phyloP scores from a whole-genome alignment of 1,139 yeast species.

The Nematodospora anomalae region DNA sequence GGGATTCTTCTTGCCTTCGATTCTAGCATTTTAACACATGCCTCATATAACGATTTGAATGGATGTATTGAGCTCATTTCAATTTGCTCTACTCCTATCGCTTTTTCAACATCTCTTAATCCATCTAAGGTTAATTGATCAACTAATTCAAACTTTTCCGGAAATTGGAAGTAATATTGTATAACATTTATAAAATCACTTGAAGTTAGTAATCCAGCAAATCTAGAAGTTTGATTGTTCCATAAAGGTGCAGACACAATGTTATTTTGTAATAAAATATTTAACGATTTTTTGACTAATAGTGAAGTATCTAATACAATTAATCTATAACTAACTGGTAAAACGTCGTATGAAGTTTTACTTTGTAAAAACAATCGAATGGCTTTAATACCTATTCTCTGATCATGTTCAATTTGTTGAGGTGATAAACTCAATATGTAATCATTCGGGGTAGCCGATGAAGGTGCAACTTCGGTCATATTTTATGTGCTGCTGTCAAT shows the following conservation, averaged over 20 bases:
- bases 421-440: slow-evolving; percentile 43
- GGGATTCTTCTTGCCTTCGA: slow-evolving; percentile 94
- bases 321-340: slow-evolving; percentile 91
- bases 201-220: slow-evolving; percentile 92
- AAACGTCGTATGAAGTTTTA: slow-evolving; percentile 92
- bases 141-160: slow-evolving; percentile 86
- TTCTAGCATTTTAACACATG: slow-evolving; percentile 89
- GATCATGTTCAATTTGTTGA: slow-evolving; percentile 56
- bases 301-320: slow-evolving; percentile 92
- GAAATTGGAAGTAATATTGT: slow-evolving; percentile 89
- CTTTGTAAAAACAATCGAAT: slow-evolving; percentile 82
- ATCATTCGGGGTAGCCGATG: slow-evolving; percentile 42
- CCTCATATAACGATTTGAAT: slow-evolving; percentile 84
- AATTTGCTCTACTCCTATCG: slow-evolving; percentile 84
- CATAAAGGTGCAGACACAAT: slow-evolving; percentile 97
- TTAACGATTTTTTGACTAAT: slow-evolving; percentile 85
- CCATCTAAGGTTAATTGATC: slow-evolving; percentile 87
- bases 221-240: slow-evolving; percentile 85
- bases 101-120: slow-evolving; percentile 78
- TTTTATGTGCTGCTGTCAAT: not conserved
- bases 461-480: slow-evolving; percentile 14
- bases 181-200: slow-evolving; percentile 93
- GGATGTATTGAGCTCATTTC: slow-evolving; percentile 93
- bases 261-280: slow-evolving; percentile 86
- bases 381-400: slow-evolving; percentile 67